These are phyloP conservation scores for Erodium maritimum DNA, from an alignment of 345 rosid species.

Conservation along the genomic window DNA sequence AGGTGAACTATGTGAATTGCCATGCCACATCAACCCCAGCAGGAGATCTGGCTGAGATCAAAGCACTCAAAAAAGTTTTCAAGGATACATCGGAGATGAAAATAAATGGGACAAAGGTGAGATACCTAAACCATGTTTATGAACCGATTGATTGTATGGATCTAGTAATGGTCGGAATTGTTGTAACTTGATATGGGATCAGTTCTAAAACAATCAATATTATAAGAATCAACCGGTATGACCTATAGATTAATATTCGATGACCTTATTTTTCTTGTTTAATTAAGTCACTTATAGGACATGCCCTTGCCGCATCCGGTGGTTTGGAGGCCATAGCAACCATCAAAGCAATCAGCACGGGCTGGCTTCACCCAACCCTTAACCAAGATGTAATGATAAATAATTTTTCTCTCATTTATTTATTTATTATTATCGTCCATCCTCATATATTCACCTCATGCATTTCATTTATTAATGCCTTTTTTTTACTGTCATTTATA, in stretches of 20 bases:
- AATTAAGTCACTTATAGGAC: constrained; percentile 50
- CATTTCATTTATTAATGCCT: background rate
- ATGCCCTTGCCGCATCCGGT: constrained; percentile 61
- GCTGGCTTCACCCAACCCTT: no score
- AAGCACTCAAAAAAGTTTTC: constrained; percentile 48
- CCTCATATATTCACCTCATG: no score
- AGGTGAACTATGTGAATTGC: constrained; percentile 47
- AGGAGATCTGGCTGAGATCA: constrained; percentile 66
- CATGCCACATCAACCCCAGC: constrained; percentile 63
- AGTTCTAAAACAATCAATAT: no score
- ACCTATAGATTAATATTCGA: no score
- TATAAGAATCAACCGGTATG: no score
- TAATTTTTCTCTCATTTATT: background rate
- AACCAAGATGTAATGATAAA: constrained; percentile 45
- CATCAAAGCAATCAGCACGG: constrained; percentile 54
- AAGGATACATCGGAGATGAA: constrained; percentile 57
- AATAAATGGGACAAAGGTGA: constrained; percentile 63
- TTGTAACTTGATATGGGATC: no score
- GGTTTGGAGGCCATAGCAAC: constrained; percentile 64
- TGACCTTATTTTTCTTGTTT: no score
- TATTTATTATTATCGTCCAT: no score
- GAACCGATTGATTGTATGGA: background rate
- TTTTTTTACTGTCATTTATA: constrained; percentile 14
- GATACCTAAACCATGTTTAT: constrained; percentile 5
- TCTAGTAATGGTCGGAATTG: background rate